Percentiles rank a stretch among this genome's conserved stretches.
These are phyloP conservation scores for Calonectria montana DNA, from an alignment of 2,329 filamentous ascomycete genomes.

Conservation along the genomic window DNA sequence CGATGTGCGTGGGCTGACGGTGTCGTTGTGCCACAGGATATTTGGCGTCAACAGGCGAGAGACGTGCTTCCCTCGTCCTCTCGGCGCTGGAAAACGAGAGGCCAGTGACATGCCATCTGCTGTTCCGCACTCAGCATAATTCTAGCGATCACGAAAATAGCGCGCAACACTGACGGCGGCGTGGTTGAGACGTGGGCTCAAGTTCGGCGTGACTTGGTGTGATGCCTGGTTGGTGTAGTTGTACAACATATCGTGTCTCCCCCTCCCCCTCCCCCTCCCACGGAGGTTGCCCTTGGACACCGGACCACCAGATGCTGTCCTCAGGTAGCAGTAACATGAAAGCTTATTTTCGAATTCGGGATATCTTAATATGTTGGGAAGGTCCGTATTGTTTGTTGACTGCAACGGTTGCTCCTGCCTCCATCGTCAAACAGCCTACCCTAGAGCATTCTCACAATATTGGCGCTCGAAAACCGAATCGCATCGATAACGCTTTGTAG, in stretches of 20 bases:
- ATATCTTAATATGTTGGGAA: no score
- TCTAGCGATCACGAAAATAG: background rate
- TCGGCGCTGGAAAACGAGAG: background rate
- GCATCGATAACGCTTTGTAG: no score
- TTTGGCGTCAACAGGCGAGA: background rate
- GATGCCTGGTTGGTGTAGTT: background rate
- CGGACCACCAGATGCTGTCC: background rate
- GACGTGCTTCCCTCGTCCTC: background rate
- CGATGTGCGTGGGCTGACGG: background rate
- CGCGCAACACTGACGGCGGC: background rate
- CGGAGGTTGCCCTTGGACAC: background rate
- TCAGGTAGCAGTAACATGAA: background rate
- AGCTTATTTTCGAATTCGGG: background rate
- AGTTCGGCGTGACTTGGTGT: background rate
- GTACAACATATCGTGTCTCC: background rate
- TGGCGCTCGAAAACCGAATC: no score
- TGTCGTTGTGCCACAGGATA: background rate
- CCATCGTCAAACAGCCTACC: background rate
- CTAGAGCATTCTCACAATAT: background rate
- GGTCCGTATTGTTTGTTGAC: no score
- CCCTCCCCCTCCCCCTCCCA: no score
- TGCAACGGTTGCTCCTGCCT: background rate
- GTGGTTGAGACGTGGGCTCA: background rate
- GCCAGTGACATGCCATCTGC: background rate
- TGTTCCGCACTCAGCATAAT: background rate